phyloP scores from a whole-genome alignment of 192 early-diverging fungal genomes.

The Blastocladiella britannica region DNA sequence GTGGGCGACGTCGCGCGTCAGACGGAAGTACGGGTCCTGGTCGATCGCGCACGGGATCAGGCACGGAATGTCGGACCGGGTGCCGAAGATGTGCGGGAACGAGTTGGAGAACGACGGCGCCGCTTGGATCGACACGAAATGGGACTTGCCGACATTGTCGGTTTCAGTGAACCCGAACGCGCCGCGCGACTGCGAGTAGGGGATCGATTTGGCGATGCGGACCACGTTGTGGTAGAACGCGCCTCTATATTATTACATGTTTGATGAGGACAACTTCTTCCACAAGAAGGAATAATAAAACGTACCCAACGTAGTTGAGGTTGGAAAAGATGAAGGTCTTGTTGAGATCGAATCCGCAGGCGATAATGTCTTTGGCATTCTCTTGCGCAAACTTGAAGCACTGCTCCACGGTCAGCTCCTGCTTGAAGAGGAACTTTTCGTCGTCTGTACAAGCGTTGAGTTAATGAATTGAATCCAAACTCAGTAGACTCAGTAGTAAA shows the following conservation, averaged over 20 bases:
- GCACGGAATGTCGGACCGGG: slow-evolving; percentile 71
- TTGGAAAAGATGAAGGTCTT: slow-evolving; percentile 96
- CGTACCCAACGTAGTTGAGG: slow-evolving; percentile 68
- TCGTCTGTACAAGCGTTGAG: slow-evolving; percentile 35
- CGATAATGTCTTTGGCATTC: slow-evolving; percentile 85
- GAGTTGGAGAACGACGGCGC: slow-evolving; percentile 86
- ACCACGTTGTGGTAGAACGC: slow-evolving; percentile 87
- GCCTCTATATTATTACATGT: slow-evolving; percentile 23
- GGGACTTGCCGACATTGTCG: slow-evolving; percentile 76
- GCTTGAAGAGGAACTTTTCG: slow-evolving; percentile 95
- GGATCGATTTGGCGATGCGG: slow-evolving; percentile 70
- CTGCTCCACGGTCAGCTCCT: slow-evolving; percentile 63
- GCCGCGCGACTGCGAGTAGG: slow-evolving; percentile 54
- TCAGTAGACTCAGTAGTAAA: background rate
- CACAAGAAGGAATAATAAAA: background rate
- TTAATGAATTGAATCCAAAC: background rate
- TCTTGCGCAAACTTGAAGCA: slow-evolving; percentile 45
- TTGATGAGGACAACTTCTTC: background rate
- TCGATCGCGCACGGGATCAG: slow-evolving; percentile 97
- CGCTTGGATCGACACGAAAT: slow-evolving; percentile 84
- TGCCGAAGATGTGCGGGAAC: slow-evolving; percentile 91
- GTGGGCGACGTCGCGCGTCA: slow-evolving; percentile 82
- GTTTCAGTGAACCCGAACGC: slow-evolving; percentile 82
- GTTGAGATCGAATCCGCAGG: slow-evolving; percentile 81
- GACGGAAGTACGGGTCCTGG: slow-evolving; percentile 96